These are phyloP conservation scores for Neocatenulostroma microsporum DNA, from an alignment of 2,329 filamentous ascomycete genomes.

Conservation along the genomic window DNA sequence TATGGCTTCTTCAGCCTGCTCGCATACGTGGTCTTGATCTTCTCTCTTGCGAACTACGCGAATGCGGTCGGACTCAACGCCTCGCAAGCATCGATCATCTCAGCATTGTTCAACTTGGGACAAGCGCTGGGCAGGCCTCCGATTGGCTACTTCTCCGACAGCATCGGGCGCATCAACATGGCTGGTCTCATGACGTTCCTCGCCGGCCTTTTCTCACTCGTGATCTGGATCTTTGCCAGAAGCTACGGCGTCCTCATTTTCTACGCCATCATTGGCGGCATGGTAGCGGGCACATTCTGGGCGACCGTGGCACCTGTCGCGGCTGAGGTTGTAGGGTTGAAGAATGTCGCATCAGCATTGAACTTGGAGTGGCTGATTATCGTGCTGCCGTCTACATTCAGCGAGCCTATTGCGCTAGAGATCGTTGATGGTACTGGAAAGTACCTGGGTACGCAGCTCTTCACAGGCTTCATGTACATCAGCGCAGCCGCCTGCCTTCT, in stretches of 20 bases:
- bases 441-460: slow-evolving; percentile 54
- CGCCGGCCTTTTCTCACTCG: slow-evolving; percentile 56
- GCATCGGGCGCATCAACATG: slow-evolving; percentile 65
- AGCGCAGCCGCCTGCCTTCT: slow-evolving; percentile 47
- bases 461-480: slow-evolving; percentile 56
- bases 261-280: slow-evolving; percentile 59
- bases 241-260: slow-evolving; percentile 62
- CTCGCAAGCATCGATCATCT: slow-evolving; percentile 60
- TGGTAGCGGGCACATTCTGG: slow-evolving; percentile 63
- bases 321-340: slow-evolving; percentile 66
- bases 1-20: slow-evolving; percentile 67
- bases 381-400: slow-evolving; percentile 60
- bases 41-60: slow-evolving; percentile 67
- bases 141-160: slow-evolving; percentile 66
- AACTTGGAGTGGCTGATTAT: slow-evolving; percentile 66
- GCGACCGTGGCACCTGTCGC: slow-evolving; percentile 58
- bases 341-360: slow-evolving; percentile 59
- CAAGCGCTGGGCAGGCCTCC: slow-evolving; percentile 62
- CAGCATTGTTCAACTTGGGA: slow-evolving; percentile 63
- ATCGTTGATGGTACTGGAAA: slow-evolving; percentile 43
- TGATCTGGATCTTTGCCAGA: slow-evolving; percentile 65
- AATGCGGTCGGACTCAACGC: slow-evolving; percentile 58
- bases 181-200: slow-evolving; percentile 57
- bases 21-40: slow-evolving; percentile 68
- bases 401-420: slow-evolving; percentile 49